Evolutionary conservation across 768 basidiomycete species (phyloP).

Genomic region (Chalciporus sphaerocephalus): DNA sequence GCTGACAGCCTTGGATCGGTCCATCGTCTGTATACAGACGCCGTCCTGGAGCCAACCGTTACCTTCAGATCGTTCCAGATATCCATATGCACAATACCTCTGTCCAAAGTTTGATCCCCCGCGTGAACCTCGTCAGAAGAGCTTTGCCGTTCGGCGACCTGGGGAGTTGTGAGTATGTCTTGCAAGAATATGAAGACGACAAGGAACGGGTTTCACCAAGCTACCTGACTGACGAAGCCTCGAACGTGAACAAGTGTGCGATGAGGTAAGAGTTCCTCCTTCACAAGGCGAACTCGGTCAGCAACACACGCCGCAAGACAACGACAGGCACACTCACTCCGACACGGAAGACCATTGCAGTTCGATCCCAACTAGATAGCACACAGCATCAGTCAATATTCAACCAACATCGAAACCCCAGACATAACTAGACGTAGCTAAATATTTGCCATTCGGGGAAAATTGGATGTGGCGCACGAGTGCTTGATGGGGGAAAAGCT

Average conservation of each 20-base stretch:
- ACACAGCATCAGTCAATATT: not conserved
- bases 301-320: not conserved
- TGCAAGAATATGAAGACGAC: not conserved
- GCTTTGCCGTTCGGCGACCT: conserved; percentile 47
- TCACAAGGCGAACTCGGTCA: conserved; percentile 1
- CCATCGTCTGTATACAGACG: conserved; percentile 46
- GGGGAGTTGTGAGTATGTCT: not conserved
- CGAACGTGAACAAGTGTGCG: conserved; percentile 46
- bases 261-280: conserved; percentile 41
- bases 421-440: conserved; percentile 50
- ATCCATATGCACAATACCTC: conserved; percentile 30
- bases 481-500: conserved; percentile 40
- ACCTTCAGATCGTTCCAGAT: not conserved
- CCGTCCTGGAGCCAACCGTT: conserved; percentile 39
- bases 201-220: conserved; percentile 34
- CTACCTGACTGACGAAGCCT: conserved; percentile 52
- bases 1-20: conserved; percentile 40
- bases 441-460: conserved; percentile 50
- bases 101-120: conserved; percentile 50
- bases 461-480: conserved; percentile 54
- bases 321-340: conserved; percentile 31
- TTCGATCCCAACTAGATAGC: conserved; percentile 43
- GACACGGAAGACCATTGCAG: conserved; percentile 44
- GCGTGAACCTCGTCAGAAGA: conserved; percentile 45
- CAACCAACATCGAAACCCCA: not conserved